Evolutionary conservation across 306 rosid genomes (phyloP).

Genomic region (Gleditsia sinensis): DNA sequence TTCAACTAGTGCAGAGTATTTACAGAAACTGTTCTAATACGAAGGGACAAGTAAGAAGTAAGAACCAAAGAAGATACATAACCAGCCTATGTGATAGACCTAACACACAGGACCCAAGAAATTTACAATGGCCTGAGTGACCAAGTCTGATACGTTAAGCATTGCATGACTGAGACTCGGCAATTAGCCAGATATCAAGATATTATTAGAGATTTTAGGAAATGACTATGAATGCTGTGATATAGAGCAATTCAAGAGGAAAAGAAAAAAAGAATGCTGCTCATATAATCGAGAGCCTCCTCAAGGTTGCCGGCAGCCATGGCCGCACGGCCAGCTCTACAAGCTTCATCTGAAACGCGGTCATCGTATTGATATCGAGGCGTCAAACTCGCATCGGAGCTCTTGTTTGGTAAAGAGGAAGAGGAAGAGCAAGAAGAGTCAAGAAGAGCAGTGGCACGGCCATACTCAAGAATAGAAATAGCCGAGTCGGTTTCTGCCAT

Average conservation of each 20-base stretch:
- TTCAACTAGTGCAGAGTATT: too few species aligned
- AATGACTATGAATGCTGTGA: too few species aligned
- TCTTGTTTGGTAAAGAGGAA: neutral
- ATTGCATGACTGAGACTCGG: too few species aligned
- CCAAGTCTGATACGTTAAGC: neutral
- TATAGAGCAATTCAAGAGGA: too few species aligned
- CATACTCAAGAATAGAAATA: neutral
- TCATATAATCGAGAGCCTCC: neutral
- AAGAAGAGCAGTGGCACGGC: neutral
- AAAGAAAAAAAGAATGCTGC: too few species aligned
- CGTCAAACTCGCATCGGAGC: neutral
- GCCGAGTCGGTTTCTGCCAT: neutral
- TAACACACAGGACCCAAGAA: neutral
- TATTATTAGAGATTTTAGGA: too few species aligned
- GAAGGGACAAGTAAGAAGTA: neutral
- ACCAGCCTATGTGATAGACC: too few species aligned
- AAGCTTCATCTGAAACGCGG: neutral
- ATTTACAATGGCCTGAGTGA: neutral
- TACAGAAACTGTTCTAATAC: too few species aligned
- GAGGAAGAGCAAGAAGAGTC: neutral
- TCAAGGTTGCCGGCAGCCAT: neutral
- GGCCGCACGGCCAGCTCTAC: neutral
- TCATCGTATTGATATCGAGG: neutral
- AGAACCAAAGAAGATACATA: too few species aligned
- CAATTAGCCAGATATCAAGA: too few species aligned